These are phyloP conservation scores for Acacia confusa DNA, from an alignment of 306 rosid species.

Conservation along the genomic window DNA sequence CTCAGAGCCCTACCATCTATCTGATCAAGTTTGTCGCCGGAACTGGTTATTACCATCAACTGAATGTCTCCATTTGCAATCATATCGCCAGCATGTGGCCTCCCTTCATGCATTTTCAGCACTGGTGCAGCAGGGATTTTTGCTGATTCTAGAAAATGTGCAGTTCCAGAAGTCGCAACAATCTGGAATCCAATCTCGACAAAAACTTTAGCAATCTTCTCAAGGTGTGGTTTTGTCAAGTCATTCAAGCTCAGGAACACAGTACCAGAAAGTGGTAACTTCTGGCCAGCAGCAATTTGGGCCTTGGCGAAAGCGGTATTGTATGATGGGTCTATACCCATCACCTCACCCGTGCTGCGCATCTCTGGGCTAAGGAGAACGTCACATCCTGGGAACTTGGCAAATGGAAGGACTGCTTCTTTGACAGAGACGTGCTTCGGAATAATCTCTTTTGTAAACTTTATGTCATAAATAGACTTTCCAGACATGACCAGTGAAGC, in stretches of 20 bases:
- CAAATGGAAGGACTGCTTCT: conserved; percentile 98
- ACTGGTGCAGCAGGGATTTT: conserved; percentile 70
- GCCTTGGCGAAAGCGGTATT: conserved; percentile 96
- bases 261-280: conserved; percentile 78
- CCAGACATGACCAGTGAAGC: conserved; percentile 99
- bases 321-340: conserved; percentile 83
- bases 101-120: conserved; percentile 92
- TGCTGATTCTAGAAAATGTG: conserved; percentile 61
- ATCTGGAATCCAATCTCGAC: conserved; percentile 63
- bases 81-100: conserved; percentile 95
- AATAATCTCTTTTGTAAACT: conserved; percentile 79
- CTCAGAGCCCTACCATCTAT: conserved; percentile 87
- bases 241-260: conserved; percentile 91
- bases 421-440: conserved; percentile 87
- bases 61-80: conserved; percentile 92
- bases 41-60: conserved; percentile 94
- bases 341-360: conserved; percentile 99
- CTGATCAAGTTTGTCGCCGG: conserved; percentile 88
- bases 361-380: conserved; percentile 95
- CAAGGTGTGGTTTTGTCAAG: conserved; percentile 80
- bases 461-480: conserved; percentile 73
- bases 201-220: conserved; percentile 77
- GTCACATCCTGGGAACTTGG: conserved; percentile 90
- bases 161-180: conserved; percentile 92
- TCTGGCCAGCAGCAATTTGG: conserved; percentile 90